Conservation (phyloP, 805 yeast species). For the Zygosaccharomyces gambellarensis region DNA sequence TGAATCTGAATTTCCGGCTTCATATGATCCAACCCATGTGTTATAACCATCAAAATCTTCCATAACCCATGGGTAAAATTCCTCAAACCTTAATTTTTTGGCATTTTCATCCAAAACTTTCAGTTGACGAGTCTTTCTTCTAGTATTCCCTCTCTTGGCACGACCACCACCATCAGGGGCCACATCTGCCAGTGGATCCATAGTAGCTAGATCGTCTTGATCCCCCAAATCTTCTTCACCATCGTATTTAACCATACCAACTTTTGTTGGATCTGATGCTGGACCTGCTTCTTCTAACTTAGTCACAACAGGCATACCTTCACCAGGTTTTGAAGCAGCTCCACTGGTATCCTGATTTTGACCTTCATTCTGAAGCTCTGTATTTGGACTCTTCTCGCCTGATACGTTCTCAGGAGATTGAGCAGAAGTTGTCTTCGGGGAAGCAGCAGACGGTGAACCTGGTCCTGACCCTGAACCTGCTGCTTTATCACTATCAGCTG, state of each 20-base stretch:
- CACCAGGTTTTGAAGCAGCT: not conserved
- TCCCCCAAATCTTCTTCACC: constrained; percentile 39
- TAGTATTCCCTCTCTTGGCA: constrained; percentile 50
- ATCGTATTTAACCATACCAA: constrained; percentile 40
- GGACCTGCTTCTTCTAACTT: constrained; percentile 38
- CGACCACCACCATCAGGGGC: constrained; percentile 94
- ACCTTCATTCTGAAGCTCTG: not conserved
- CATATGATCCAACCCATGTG: constrained; percentile 94
- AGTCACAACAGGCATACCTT: constrained; percentile 21
- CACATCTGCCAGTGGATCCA: constrained; percentile 52
- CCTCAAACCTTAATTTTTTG: constrained; percentile 84
- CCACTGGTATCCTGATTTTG: not conserved
- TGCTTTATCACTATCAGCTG: constrained; percentile 7
- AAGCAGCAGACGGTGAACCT: constrained; percentile 5
- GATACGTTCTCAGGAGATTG: not conserved
- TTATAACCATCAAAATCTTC: constrained; percentile 94
- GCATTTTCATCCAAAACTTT: constrained; percentile 77
- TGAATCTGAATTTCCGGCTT: constrained; percentile 81
- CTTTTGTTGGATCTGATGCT: constrained; percentile 36
- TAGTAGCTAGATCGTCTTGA: constrained; percentile 34
- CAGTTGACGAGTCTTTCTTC: constrained; percentile 80
- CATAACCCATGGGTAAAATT: constrained; percentile 95
- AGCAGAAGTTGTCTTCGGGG: constrained; percentile 1
- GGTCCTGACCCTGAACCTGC: constrained; percentile 6
- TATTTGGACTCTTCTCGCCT: not conserved